Base-by-base conservation (phyloP, 805 yeast genomes). In the Metschnikowia gelsemii region DNA sequence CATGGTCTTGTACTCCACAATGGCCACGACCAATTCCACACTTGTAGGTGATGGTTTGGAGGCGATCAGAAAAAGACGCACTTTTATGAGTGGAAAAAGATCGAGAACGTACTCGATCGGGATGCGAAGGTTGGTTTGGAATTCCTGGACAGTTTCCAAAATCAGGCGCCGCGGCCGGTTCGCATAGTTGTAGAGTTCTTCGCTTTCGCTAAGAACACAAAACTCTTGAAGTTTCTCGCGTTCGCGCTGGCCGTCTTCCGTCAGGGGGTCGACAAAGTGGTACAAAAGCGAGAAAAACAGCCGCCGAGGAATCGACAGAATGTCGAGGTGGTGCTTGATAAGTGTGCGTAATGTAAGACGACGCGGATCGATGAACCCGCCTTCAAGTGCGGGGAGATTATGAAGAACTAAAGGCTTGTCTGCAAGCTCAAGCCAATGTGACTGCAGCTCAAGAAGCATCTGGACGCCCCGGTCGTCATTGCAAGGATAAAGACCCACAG, bases 141-240 rank as follows among this genome's bases (percentile, higher is more conserved):
- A 93, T 58, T 93, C 99, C 38, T 79, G 73, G 5, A 93, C 59
- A 0, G 86, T 84, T 59, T 93, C 99, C 17, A 89, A 57, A 3
- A 90, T 75, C 36, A 96, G 88, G 50, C 99, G 63, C 49, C 96
- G 73, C 4, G 98, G 97, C 45, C 98, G 69, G 57, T 88, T 86
- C n/a, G 95, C 95, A 61, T 93, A 93, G 60, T 91, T 82, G 59
- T 80, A 91, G 32, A 90, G 63, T 40, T 87, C 96, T 57, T 91
- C 89, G 38, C 84, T 76, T 37, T 86, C 88, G 32, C 83, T 83
- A 36, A 81, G 71, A 8, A 75, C 66, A 8, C 84, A 77, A 53
- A 93, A 86, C 52, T 93, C 96, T 37, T 66, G 65, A 33, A 93
- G 68, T 54, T 87, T 86, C 37, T 82, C 93, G 25, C 70, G 66